Conservation (phyloP, 257 asterid species). For the Rauvolfia tetraphylla region DNA sequence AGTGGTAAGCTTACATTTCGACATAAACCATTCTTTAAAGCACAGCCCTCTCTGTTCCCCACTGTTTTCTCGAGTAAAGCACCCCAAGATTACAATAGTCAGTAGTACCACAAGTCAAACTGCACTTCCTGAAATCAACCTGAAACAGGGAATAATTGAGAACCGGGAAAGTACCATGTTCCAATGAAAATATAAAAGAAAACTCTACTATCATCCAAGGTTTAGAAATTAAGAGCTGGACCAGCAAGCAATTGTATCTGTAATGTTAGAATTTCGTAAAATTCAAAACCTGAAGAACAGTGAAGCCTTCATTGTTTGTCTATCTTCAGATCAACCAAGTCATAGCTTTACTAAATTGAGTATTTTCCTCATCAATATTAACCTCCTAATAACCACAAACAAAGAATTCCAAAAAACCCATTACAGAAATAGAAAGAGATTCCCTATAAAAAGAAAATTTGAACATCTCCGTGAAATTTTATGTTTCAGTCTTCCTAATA, state of each 20-base stretch:
- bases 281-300: not conserved
- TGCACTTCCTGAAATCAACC: not conserved
- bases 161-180: not conserved
- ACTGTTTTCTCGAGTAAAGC: not conserved
- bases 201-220: too few relatives aligned
- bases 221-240: not conserved
- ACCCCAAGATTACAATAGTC: not conserved
- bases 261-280: not conserved
- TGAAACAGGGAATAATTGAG: not conserved
- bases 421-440: not conserved
- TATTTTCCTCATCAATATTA: not conserved
- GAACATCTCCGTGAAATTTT: not conserved
- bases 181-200: not conserved
- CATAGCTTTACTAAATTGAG: not conserved
- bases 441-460: not conserved
- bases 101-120: not conserved
- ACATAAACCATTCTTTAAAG: not conserved
- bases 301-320: not conserved
- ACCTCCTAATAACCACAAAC: not conserved
- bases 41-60: constrained; percentile 1
- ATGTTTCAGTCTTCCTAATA: not conserved
- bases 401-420: not conserved
- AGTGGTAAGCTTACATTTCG: constrained; percentile 28
- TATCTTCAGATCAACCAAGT: not conserved
- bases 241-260: not conserved